phyloP scores from a whole-genome alignment of 1,139 yeast genomes.

The Saccharomyces hybrid region DNA sequence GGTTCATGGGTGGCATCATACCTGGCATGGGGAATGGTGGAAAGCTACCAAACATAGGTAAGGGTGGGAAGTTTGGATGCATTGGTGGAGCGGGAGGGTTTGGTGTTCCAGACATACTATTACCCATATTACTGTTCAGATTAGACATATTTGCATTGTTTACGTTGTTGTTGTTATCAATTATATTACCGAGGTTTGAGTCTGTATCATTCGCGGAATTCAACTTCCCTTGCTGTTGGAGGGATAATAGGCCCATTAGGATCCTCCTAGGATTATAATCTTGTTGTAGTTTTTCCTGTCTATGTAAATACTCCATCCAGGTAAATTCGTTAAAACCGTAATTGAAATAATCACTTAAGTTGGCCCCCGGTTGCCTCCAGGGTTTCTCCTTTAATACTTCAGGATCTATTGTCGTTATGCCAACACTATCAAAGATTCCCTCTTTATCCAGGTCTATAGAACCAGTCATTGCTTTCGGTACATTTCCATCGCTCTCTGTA shows the following conservation, averaged over 20 bases:
- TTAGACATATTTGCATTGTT: neutral
- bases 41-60: constrained; percentile 38
- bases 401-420: constrained; percentile 74
- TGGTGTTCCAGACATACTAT: constrained; percentile 3
- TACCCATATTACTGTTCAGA: constrained; percentile 6
- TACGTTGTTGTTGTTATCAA: constrained; percentile 1
- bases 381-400: constrained; percentile 88
- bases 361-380: constrained; percentile 97
- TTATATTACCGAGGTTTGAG: neutral
- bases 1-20: constrained; percentile 31
- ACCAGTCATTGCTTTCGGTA: constrained; percentile 24
- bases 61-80: constrained; percentile 28
- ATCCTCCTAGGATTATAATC: constrained; percentile 59
- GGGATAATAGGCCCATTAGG: constrained; percentile 37
- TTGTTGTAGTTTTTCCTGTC: constrained; percentile 75
- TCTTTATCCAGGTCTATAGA: constrained; percentile 60
- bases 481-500: constrained; percentile 11
- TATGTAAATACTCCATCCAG: constrained; percentile 88
- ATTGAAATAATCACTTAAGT: constrained; percentile 86
- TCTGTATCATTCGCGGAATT: constrained; percentile 11
- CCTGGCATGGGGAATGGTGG: constrained; percentile 32
- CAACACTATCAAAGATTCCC: constrained; percentile 76
- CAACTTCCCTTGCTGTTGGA: constrained; percentile 33
- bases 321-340: constrained; percentile 94
- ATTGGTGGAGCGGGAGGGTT: constrained; percentile 15